phyloP scores from a whole-genome alignment of 495 filamentous ascomycete genomes.

The Podospora sp. region DNA sequence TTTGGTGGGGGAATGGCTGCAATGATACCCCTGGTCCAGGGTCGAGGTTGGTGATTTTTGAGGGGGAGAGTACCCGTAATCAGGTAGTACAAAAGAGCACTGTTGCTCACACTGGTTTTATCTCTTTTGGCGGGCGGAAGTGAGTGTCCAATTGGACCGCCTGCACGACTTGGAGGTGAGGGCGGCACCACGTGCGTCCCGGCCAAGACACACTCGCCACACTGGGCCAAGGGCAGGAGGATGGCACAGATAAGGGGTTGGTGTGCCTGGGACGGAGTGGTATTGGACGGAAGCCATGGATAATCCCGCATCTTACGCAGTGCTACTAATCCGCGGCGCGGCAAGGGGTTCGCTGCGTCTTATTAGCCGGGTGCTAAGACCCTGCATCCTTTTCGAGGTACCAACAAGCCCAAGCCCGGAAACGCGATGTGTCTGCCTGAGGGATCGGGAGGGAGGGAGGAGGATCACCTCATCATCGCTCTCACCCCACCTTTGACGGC shows the following conservation, averaged over 20 bases:
- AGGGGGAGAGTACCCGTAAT: background rate
- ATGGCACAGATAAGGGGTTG: too few species aligned
- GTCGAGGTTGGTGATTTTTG: background rate
- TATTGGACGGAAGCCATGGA: background rate
- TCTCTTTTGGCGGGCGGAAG: background rate
- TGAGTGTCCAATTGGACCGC: too few species aligned
- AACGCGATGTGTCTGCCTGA: too few species aligned
- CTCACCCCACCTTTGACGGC: too few species aligned
- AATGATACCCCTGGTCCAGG: conserved; percentile 17
- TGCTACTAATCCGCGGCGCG: background rate
- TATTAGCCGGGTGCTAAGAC: background rate
- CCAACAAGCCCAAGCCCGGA: background rate
- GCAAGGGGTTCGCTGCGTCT: background rate
- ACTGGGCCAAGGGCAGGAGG: too few species aligned
- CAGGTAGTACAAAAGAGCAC: background rate
- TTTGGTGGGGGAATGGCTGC: conserved; percentile 6
- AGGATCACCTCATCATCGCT: too few species aligned
- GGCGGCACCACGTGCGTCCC: background rate
- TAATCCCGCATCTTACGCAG: background rate
- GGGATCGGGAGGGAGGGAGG: too few species aligned
- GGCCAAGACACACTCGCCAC: background rate
- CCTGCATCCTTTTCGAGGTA: background rate
- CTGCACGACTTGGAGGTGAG: too few species aligned
- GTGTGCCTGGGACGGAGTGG: background rate
- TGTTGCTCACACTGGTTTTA: background rate